A percentile compares a stretch with the other conserved stretches of the same genome.
phyloP scores from a whole-genome alignment of 441 rosid genomes.

The Pelargonium australe region DNA sequence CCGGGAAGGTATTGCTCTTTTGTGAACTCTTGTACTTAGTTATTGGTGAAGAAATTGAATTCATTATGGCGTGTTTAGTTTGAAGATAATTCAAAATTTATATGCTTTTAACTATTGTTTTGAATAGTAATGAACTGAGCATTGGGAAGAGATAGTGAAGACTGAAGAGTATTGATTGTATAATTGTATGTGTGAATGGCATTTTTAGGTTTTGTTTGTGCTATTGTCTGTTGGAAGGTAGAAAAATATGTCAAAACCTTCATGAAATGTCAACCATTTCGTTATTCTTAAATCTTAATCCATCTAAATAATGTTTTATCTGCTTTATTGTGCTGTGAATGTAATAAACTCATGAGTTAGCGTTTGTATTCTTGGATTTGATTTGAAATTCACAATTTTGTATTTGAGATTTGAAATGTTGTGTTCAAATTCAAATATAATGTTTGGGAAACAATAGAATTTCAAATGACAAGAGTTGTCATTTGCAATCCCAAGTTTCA shows the following conservation, averaged over 20 bases:
- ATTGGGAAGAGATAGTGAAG: background rate
- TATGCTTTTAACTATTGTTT: background rate
- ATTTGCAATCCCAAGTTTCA: too few species aligned
- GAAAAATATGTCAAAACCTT: background rate
- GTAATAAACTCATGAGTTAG: too few species aligned
- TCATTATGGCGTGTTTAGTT: background rate
- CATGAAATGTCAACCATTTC: background rate
- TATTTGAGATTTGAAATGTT: too few species aligned
- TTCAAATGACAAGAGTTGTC: too few species aligned
- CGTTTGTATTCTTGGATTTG: too few species aligned
- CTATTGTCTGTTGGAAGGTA: background rate
- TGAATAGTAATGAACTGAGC: background rate
- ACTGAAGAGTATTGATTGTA: background rate
- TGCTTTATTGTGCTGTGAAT: too few species aligned
- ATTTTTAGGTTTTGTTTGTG: background rate
- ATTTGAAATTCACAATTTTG: too few species aligned
- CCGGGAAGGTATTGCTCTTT: slow-evolving; percentile 55
- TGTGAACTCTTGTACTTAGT: background rate
- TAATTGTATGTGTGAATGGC: background rate
- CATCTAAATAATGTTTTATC: background rate
- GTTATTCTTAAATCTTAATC: background rate
- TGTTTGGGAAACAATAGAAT: too few species aligned
- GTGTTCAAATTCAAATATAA: too few species aligned
- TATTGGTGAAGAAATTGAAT: background rate
- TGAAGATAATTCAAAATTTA: background rate